These are phyloP conservation scores for Epichloe amarillans DNA, from an alignment of 2,329 filamentous ascomycete species.

Conservation along the genomic window DNA sequence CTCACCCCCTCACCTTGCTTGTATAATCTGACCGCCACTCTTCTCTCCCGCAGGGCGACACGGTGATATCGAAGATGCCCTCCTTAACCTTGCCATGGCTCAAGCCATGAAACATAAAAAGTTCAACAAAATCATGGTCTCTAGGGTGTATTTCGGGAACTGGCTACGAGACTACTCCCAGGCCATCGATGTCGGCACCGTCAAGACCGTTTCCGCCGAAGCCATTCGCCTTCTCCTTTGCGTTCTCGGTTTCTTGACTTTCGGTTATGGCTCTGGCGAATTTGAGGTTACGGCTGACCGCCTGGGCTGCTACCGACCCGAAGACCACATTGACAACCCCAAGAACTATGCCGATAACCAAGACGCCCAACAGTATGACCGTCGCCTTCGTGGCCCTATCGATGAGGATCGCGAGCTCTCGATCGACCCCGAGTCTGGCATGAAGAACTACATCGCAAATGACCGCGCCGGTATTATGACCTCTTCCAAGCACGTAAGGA, in stretches of 20 bases:
- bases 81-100: conserved; percentile 55
- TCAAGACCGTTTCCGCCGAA: conserved; percentile 82
- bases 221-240: conserved; percentile 82
- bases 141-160: conserved; percentile 90
- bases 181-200: conserved; percentile 81
- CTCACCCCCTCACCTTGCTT: neutral
- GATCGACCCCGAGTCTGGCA: conserved; percentile 59
- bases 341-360: conserved; percentile 81
- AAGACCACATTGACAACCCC: conserved; percentile 65
- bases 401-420: conserved; percentile 66
- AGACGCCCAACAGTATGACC: conserved; percentile 74
- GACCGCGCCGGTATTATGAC: conserved; percentile 68
- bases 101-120: conserved; percentile 51
- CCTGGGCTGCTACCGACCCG: conserved; percentile 71
- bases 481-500: conserved; percentile 63
- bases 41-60: conserved; percentile 47
- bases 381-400: conserved; percentile 66
- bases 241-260: conserved; percentile 79
- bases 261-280: conserved; percentile 72
- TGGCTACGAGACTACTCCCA: conserved; percentile 92
- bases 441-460: conserved; percentile 94
- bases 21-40: neutral
- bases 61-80: conserved; percentile 85
- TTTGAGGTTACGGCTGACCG: conserved; percentile 75
- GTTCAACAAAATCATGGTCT: conserved; percentile 77